Evolutionary conservation across 495 filamentous ascomycete species (phyloP).

Genomic region (Daldinia loculata): DNA sequence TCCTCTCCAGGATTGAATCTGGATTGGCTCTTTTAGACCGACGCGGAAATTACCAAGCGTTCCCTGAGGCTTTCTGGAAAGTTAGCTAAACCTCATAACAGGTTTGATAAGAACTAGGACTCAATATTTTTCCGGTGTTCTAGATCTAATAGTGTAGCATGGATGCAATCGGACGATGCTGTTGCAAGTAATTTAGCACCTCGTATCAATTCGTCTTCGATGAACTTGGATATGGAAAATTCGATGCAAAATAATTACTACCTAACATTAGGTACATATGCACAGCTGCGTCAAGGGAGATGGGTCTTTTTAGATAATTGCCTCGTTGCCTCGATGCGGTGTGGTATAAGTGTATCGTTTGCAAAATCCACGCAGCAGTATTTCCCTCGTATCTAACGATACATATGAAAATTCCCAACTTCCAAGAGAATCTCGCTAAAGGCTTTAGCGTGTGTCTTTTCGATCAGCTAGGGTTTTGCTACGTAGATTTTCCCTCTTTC

Average conservation of each 20-base stretch:
- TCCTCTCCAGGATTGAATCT: slow-evolving; percentile 28
- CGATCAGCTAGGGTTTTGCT: slow-evolving; percentile 15
- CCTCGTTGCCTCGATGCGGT: slow-evolving; percentile 3
- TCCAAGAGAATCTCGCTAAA: not conserved
- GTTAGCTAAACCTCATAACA: slow-evolving; percentile 9
- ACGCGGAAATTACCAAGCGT: slow-evolving; percentile 30
- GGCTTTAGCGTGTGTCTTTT: not conserved
- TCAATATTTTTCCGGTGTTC: slow-evolving; percentile 13
- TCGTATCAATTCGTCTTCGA: slow-evolving; percentile 25
- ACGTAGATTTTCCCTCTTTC: not conserved
- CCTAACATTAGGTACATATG: not conserved
- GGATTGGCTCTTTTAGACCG: slow-evolving; percentile 31
- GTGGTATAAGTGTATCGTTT: not conserved
- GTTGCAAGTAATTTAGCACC: slow-evolving; percentile 23
- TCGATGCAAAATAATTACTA: not conserved
- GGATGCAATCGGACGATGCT: slow-evolving; percentile 32
- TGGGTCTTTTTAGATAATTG: slow-evolving; percentile 9
- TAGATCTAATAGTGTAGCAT: slow-evolving; percentile 28
- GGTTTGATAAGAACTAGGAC: slow-evolving; percentile 16
- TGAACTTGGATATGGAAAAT: not conserved
- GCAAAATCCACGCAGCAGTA: not conserved
- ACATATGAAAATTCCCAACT: not conserved
- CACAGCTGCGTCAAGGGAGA: not conserved
- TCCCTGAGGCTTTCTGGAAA: slow-evolving; percentile 33
- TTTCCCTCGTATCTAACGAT: slow-evolving; percentile 21